Base-by-base conservation (phyloP, 2,329 filamentous ascomycete species). In the Clarireedia sp. region DNA sequence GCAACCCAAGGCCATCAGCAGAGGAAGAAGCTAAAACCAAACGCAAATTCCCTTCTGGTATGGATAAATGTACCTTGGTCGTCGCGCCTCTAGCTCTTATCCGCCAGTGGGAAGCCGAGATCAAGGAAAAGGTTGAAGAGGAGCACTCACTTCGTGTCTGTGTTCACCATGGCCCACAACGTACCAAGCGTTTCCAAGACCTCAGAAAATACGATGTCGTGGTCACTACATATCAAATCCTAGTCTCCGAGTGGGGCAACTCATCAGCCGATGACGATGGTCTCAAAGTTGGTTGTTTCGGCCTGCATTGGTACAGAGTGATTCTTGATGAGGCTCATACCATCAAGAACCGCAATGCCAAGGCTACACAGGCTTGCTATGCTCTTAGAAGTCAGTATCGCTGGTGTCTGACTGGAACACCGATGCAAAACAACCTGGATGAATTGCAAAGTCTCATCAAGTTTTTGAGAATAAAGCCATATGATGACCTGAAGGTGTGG, bases 391-490 rank as follows among this genome's bases (percentile, higher is more conserved):
- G 89, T 19, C 87, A 94, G 69, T 97, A 96, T 66, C 81, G 94
- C 58, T 99, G 94, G 94, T 97, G 94, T 67, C 74, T 99, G 59
- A 96, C 91, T 0, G 94, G 94, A 52, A 99, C 94, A 1, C 94
- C 94, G 0, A 90, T 99, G 86, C 94, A 99, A 69, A 99, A 99
- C 72, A 97, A 96, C 65, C 80, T 99, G 5, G 94, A 99, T 62
- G 94, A 99, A 71, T 75, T 99, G 51, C 94, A 99, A 68, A 95
- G 90, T 62, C 74, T 99, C 53, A 89, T 99, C 69, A 89, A 86
- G 59, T 99, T 99, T 70, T 77, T 99, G 38, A 85, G 89, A 16
- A 96, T 99, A 67, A 87, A 88, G 63, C 94, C 94, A 0, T 97
- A 94, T 67, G 86, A 95, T 65, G 85, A 96, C 55, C 75, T 96